Evolutionary conservation across 1,284 basidiomycete species (phyloP).

Genomic region (Boletus semigastroideus): DNA sequence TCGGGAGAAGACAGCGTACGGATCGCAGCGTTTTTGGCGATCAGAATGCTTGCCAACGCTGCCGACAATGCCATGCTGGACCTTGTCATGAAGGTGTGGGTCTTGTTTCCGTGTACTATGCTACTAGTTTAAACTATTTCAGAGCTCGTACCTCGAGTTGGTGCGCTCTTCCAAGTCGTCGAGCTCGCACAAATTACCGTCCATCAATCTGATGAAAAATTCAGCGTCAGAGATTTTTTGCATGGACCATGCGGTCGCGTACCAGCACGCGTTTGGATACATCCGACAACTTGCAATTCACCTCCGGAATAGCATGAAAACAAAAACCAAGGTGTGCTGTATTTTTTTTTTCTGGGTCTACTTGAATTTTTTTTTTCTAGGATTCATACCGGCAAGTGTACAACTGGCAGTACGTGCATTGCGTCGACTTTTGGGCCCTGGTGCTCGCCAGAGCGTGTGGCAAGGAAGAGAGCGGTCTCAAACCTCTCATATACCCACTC

Average conservation of each 20-base stretch:
- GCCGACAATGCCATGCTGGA: conserved; percentile 85
- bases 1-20: conserved; percentile 79
- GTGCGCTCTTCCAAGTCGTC: conserved; percentile 84
- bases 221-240: conserved; percentile 92
- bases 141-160: conserved; percentile 86
- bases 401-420: conserved; percentile 98
- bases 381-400: conserved; percentile 91
- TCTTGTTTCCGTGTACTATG: conserved; percentile 3
- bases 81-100: conserved; percentile 77
- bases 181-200: conserved; percentile 84
- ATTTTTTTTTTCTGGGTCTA: conserved; percentile 10
- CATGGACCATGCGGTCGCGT: conserved; percentile 71
- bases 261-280: conserved; percentile 96
- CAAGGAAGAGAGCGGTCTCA: conserved; percentile 74
- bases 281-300: conserved; percentile 96
- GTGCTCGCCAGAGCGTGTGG: conserved; percentile 85
- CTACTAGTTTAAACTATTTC: conserved; percentile 3
- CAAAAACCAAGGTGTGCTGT: conserved; percentile 70
- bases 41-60: conserved; percentile 79
- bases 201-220: conserved; percentile 98
- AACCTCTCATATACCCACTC: conserved; percentile 90
- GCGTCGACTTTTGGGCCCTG: conserved; percentile 94
- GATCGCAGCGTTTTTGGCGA: conserved; percentile 86
- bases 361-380: conserved; percentile 38
- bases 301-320: conserved; percentile 88